Base-by-base conservation (phyloP, 805 yeast species). In the Hanseniaspora thailandica region DNA sequence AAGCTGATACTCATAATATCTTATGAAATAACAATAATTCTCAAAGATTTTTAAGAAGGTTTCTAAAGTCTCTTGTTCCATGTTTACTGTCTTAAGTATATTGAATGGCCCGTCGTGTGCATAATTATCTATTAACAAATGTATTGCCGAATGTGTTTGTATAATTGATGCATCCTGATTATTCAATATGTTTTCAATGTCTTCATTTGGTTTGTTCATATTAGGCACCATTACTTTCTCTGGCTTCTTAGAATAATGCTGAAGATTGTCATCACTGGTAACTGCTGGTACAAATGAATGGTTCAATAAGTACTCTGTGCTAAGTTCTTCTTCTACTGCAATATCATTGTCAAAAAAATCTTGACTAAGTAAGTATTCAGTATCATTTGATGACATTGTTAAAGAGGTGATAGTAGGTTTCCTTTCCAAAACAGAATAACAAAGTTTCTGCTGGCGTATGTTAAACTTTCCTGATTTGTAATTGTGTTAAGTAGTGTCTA, bases 1-100 rank as follows among this genome's bases (percentile, higher is more conserved):
- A 15, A 50, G 30, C 23, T 50, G 47, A 13, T 35, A 23, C 17
- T 50, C 54, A 28, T 50, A 50, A 15, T 33, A 19, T n/a, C 47
- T 50, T 28, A 50, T 43, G 28, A 50, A 43, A 31, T 43, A 50
- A 20, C 47, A 41, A 28, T 50, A 50, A 22, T 35, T 43, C 7
- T 50, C 54, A 43, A 50, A 50, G 15, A 50, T 35, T 15, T 35
- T 50, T 4, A 43, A 20, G 25, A 50, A 48, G 4, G 25, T 20
- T 39, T 17, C 26, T 9, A 43, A 15, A 5, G 25, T 30, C 19
- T 30, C 10, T 4, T 30, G 35, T 6, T 43, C 25, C 19, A 43
- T 12, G 9, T 20, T n/a, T 4, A 19, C 2, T 4, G 28, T 20
- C 15, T n/a, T 6, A 9, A 17, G 5, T 13, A 28, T 13, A 30